phyloP scores from a whole-genome alignment of 352 stramenopile genomes.

The Phytophthora gonapodyides region DNA sequence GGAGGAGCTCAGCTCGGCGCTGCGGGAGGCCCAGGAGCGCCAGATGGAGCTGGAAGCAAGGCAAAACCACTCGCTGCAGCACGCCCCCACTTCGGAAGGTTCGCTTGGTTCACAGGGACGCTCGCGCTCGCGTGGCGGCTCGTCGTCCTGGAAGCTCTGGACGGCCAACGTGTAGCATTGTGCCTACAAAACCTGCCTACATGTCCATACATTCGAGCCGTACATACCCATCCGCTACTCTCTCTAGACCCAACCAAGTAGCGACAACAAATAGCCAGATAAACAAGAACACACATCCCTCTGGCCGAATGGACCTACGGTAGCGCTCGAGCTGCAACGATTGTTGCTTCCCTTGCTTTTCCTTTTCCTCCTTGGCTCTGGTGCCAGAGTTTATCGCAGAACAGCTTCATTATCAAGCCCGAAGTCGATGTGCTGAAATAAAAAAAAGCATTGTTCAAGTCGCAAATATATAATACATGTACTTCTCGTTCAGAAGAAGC shows the following conservation, averaged over 20 bases:
- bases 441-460: too few relatives aligned
- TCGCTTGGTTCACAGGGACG: slow-evolving; percentile 1
- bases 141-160: slow-evolving; percentile 48
- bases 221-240: not conserved
- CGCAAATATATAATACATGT: too few relatives aligned
- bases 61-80: slow-evolving; percentile 22
- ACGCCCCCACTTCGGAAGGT: slow-evolving; percentile 10
- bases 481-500: not conserved
- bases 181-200: not conserved
- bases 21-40: slow-evolving; percentile 54
- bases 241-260: too few relatives aligned
- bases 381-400: too few relatives aligned
- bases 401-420: too few relatives aligned
- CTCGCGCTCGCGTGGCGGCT: slow-evolving; percentile 29
- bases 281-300: too few relatives aligned
- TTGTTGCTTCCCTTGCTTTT: too few relatives aligned
- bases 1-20: slow-evolving; percentile 65
- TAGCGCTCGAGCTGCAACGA: too few relatives aligned
- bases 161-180: slow-evolving; percentile 34
- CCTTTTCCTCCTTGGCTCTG: too few relatives aligned
- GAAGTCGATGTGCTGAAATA: too few relatives aligned
- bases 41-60: slow-evolving; percentile 35
- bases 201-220: slow-evolving; percentile 20
- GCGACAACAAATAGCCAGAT: too few relatives aligned
- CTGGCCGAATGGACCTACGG: too few relatives aligned